Evolutionary conservation across 495 filamentous ascomycete genomes (phyloP), one percentile per base, ranked within the genome.

Genomic region (Neurospora sp.): DNA sequence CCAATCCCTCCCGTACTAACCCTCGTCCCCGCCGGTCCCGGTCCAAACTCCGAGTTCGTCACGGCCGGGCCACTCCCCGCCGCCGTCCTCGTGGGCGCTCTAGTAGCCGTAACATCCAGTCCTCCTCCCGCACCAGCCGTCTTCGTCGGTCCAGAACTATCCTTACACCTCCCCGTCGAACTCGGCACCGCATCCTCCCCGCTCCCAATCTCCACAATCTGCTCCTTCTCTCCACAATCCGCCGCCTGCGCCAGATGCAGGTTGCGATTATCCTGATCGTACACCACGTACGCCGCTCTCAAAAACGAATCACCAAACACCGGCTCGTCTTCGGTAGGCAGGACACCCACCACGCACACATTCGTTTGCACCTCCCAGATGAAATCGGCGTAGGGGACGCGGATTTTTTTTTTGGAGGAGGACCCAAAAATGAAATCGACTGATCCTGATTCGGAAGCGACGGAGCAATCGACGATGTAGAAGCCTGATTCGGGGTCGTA

Each of bases 361-460:
- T 73, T 83, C 38, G 89, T 40, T 5, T 69, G 41, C 1, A 73
- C 48, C 3, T 78, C 41, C 79, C 79, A 84, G 76, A 93, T 85
- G 71, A 94, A 84, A 76, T 94, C 91, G 74, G 83, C 83, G 74
- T 90, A 83, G 5, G 85, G 81, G 2, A 94, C 90, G 12, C 84
- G 81, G 75, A 94, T 93, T 16, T 81, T 70, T 40, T 79, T 80
- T n/a, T n/a, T n/a, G n/a, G n/a, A n/a, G n/a, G n/a, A n/a, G 38
- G 10, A 3, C 1, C 82, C 83, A 66, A 89, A 89, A 7, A 84
- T 88, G 81, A 91, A 93, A 44, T 88, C 87, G 42, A 93, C 80
- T 2, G 84, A 86, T 14, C 85, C 80, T 23, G 84, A 74, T 20
- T 85, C 44, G 40, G 88, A 76, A 3, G 86, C 86, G 11, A 89